phyloP scores from a whole-genome alignment of 2,329 filamentous ascomycete species.

The Alternaria triticina region DNA sequence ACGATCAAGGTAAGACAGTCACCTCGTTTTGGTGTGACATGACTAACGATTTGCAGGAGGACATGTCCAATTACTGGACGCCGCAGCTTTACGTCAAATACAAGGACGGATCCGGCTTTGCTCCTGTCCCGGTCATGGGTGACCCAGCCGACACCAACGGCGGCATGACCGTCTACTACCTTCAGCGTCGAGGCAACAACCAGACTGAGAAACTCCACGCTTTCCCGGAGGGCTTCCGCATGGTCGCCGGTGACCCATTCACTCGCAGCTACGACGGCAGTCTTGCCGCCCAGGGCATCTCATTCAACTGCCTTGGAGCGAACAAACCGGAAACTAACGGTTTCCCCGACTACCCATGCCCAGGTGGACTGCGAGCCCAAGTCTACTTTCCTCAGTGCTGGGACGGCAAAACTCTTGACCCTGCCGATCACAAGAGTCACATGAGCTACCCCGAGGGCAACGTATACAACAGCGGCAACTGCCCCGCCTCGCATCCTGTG shows the following conservation, averaged over 20 bases:
- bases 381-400: slow-evolving; percentile 78
- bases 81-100: slow-evolving; percentile 71
- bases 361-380: slow-evolving; percentile 66
- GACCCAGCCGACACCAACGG: slow-evolving; percentile 52
- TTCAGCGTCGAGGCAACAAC: slow-evolving; percentile 57
- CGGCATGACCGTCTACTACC: slow-evolving; percentile 81
- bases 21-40: background rate
- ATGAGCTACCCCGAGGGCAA: slow-evolving; percentile 64
- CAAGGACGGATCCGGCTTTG: slow-evolving; percentile 51
- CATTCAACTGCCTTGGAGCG: slow-evolving; percentile 61
- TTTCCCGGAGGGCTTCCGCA: slow-evolving; percentile 74
- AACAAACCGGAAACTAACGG: slow-evolving; percentile 54
- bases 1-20: slow-evolving; percentile 59
- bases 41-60: slow-evolving; percentile 16
- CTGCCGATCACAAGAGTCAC: slow-evolving; percentile 66
- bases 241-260: slow-evolving; percentile 71
- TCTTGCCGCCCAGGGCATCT: slow-evolving; percentile 58
- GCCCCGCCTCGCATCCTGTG: slow-evolving; percentile 57
- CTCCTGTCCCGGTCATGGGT: slow-evolving; percentile 65
- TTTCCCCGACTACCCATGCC: slow-evolving; percentile 74
- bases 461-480: slow-evolving; percentile 59
- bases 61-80: slow-evolving; percentile 75
- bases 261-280: slow-evolving; percentile 61
- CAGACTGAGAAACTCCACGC: slow-evolving; percentile 67
- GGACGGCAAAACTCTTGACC: slow-evolving; percentile 65